Percentiles rank a stretch among this genome's conserved stretches.
phyloP scores from a whole-genome alignment of 2,329 filamentous ascomycete species.

The Elsinoe fawcettii region DNA sequence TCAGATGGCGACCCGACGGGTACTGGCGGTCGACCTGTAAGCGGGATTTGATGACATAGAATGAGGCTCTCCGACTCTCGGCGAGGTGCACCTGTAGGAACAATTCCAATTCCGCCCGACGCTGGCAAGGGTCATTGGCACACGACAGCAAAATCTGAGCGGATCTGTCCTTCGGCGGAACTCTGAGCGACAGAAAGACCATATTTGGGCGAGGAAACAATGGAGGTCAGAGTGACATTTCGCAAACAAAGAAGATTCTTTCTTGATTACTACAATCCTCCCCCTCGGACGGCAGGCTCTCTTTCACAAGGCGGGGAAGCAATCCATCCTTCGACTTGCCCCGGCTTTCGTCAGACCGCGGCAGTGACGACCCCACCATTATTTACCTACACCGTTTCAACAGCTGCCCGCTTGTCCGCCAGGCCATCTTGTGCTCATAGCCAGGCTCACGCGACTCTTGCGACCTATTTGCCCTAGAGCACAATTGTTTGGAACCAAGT shows the following conservation, averaged over 20 bases:
- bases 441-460: slow-evolving; percentile 1
- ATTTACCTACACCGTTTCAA: slow-evolving; percentile 16
- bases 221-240: slow-evolving; percentile 12
- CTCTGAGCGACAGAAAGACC: not conserved
- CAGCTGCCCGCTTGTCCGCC: slow-evolving; percentile 16
- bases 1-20: not conserved
- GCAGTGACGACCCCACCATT: slow-evolving; percentile 17
- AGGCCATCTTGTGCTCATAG: slow-evolving; percentile 9
- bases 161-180: slow-evolving; percentile 2
- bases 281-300: not conserved
- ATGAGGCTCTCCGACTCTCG: slow-evolving; percentile 13
- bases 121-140: not conserved
- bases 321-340: slow-evolving; percentile 7
- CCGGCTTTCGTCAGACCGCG: slow-evolving; percentile 17
- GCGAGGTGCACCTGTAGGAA: not conserved
- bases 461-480: not conserved
- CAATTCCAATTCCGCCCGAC: slow-evolving; percentile 10
- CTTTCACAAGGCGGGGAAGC: slow-evolving; percentile 7
- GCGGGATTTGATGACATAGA: not conserved
- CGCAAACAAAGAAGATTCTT: not conserved
- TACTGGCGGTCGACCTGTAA: slow-evolving; percentile 3
- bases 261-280: slow-evolving; percentile 13
- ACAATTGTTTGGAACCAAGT: not conserved
- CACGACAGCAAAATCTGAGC: not conserved
- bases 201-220: not conserved